Percentiles rank a stretch among this genome's conserved stretches.
Conservation (phyloP, 2,329 filamentous ascomycete species). For the Ceratocystis papillata region DNA sequence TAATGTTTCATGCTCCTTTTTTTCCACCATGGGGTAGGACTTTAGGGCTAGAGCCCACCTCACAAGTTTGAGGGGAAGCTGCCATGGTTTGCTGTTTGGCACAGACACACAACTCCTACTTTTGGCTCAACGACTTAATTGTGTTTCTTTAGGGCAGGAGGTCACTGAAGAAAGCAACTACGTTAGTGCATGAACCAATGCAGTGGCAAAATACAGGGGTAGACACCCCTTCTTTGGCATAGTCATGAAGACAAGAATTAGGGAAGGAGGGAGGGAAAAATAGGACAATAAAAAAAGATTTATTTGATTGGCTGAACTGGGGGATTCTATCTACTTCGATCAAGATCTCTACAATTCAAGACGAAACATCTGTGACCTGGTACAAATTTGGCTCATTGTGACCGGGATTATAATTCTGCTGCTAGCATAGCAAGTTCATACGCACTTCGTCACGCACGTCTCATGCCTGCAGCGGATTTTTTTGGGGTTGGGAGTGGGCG, state of each 20-base stretch:
- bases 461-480: background rate
- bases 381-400: background rate
- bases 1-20: conserved; percentile 2
- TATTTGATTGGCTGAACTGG: conserved; percentile 6
- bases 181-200: background rate
- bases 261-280: background rate
- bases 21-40: background rate
- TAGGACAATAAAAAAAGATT: background rate
- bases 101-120: conserved; percentile 7
- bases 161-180: background rate
- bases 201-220: conserved; percentile 4
- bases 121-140: background rate
- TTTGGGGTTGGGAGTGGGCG: background rate
- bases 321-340: conserved; percentile 18
- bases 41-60: conserved; percentile 13
- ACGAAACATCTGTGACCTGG: conserved; percentile 15
- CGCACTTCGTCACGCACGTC: background rate
- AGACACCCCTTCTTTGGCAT: background rate
- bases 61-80: background rate
- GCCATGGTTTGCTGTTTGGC: background rate
- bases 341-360: conserved; percentile 15
- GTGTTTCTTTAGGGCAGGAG: background rate
- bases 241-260: background rate
- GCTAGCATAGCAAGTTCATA: background rate
- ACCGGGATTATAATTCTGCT: background rate